phyloP scores from a whole-genome alignment of 257 asterid species.

The Solanum tarapatanum region DNA sequence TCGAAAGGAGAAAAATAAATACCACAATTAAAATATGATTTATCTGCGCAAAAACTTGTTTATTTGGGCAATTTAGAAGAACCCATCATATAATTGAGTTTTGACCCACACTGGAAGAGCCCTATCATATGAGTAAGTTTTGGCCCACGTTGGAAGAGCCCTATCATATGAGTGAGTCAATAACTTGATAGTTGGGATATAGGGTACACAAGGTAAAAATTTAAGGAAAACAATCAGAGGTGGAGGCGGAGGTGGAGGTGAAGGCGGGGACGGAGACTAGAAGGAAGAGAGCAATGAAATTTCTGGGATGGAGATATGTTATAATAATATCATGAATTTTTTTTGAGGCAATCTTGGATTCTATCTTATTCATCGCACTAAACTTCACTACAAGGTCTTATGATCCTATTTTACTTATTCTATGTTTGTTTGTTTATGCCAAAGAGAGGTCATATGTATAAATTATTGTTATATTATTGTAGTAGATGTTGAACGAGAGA shows the following conservation, averaged over 20 bases:
- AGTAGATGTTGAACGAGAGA: constrained; percentile 20
- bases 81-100: background rate
- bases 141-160: background rate
- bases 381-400: constrained; percentile 58
- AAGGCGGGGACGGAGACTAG: background rate
- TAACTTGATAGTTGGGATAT: background rate
- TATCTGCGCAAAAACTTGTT: too few species aligned
- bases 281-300: constrained; percentile 16
- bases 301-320: constrained; percentile 63
- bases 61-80: background rate
- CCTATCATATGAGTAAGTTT: background rate
- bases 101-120: too few species aligned
- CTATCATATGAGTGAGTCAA: background rate
- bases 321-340: constrained; percentile 63
- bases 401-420: background rate
- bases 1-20: background rate
- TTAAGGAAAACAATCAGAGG: background rate
- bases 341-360: constrained; percentile 59
- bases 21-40: background rate
- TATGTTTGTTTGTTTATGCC: background rate
- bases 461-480: background rate
- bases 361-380: constrained; percentile 69
- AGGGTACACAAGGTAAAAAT: background rate
- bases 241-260: background rate
- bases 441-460: background rate